Conservation (phyloP, 345 rosid species). For the Triadica sebifera region DNA sequence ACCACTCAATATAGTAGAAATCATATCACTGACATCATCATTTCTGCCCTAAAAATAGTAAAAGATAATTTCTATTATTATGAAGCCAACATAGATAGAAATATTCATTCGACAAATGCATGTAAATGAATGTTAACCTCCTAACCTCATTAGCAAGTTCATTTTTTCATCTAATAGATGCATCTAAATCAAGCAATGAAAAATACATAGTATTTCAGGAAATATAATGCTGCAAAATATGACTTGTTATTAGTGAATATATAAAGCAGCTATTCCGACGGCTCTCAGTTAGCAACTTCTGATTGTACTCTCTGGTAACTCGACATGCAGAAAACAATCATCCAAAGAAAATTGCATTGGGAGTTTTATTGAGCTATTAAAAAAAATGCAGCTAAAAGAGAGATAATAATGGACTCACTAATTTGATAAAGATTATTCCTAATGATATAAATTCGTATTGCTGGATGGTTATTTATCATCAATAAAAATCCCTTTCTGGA, state of each 20-base stretch:
- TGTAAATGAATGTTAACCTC: too few species aligned
- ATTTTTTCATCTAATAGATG: too few species aligned
- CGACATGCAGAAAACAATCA: background rate
- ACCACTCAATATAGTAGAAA: too few species aligned
- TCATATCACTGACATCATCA: too few species aligned
- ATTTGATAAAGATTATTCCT: background rate
- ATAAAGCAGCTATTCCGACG: background rate
- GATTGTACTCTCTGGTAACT: background rate
- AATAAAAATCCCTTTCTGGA: background rate
- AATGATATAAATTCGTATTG: background rate
- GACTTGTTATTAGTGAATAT: background rate
- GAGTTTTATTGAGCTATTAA: background rate
- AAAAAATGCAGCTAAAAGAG: background rate
- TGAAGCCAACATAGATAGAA: too few species aligned
- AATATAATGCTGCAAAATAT: slow-evolving; percentile 6
- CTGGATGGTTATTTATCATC: background rate
- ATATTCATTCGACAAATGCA: too few species aligned
- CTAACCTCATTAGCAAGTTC: too few species aligned
- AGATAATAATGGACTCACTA: background rate
- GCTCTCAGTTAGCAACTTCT: background rate
- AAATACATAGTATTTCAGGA: background rate
- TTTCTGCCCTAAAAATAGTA: too few species aligned
- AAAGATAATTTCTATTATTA: too few species aligned
- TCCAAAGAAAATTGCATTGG: background rate
- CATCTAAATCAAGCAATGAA: background rate